A percentile compares a stretch with the other conserved stretches of the same genome.
phyloP scores from a whole-genome alignment of 2,329 filamentous ascomycete species.

The Beauveria sp. region DNA sequence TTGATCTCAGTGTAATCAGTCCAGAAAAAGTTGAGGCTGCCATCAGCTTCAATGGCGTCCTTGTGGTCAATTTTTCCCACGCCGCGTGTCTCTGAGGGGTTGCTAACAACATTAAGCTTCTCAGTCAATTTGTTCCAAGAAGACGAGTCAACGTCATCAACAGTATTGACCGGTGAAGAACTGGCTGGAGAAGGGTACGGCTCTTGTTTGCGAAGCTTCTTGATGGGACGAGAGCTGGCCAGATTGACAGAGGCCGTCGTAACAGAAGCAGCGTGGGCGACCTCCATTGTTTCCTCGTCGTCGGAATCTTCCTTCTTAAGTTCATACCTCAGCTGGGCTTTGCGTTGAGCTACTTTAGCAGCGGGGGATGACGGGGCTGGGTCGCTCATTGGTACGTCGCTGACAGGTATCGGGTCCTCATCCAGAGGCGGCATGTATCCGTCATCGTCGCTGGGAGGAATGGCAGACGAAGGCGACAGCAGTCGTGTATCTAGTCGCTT shows the following conservation, averaged over 20 bases:
- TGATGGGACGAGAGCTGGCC: slow-evolving; percentile 63
- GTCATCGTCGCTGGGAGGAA: slow-evolving; percentile 44
- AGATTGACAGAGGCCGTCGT: slow-evolving; percentile 73
- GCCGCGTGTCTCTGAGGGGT: slow-evolving; percentile 54
- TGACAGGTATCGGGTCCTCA: slow-evolving; percentile 43
- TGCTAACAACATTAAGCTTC: slow-evolving; percentile 78
- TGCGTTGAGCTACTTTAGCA: slow-evolving; percentile 68
- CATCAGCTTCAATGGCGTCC: slow-evolving; percentile 88
- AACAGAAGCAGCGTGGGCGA: slow-evolving; percentile 67
- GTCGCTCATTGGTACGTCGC: slow-evolving; percentile 72
- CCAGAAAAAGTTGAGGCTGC: slow-evolving; percentile 92
- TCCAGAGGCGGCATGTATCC: slow-evolving; percentile 49
- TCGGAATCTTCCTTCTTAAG: slow-evolving; percentile 62
- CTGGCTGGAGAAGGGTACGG: slow-evolving; percentile 62
- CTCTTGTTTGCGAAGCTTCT: slow-evolving; percentile 63
- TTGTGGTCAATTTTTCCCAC: slow-evolving; percentile 77
- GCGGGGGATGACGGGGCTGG: slow-evolving; percentile 80
- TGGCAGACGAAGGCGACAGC: slow-evolving; percentile 37
- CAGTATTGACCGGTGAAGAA: slow-evolving; percentile 64
- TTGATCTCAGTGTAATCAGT: slow-evolving; percentile 90
- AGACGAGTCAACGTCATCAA: slow-evolving; percentile 63
- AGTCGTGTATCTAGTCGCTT: slow-evolving; percentile 44
- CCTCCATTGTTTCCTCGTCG: slow-evolving; percentile 79
- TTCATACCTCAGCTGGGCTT: slow-evolving; percentile 44
- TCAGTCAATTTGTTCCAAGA: slow-evolving; percentile 84